phyloP scores from a whole-genome alignment of 371 early-diverging fungal species.

The Nematocida sp. region DNA sequence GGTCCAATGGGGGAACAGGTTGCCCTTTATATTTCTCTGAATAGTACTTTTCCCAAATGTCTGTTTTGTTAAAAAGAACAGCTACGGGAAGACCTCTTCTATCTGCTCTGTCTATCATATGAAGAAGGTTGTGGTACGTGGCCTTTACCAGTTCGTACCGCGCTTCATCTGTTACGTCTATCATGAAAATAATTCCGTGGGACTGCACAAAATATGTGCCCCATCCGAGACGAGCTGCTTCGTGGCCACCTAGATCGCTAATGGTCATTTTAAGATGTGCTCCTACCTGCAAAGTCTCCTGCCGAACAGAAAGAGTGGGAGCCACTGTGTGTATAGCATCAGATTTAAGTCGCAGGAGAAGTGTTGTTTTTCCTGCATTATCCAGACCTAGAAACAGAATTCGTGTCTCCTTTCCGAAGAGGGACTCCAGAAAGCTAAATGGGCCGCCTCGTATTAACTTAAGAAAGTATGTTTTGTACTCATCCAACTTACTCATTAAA shows the following conservation, averaged over 20 bases:
- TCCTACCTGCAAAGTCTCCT: conserved; percentile 64
- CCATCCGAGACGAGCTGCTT: conserved; percentile 65
- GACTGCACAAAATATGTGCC: conserved; percentile 65
- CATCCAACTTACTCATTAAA: conserved; percentile 37
- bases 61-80: conserved; percentile 68
- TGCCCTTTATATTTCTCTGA: conserved; percentile 18
- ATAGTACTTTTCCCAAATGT: conserved; percentile 54
- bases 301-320: conserved; percentile 80
- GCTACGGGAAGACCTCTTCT: conserved; percentile 61
- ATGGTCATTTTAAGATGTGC: conserved; percentile 61
- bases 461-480: conserved; percentile 19
- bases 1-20: conserved; percentile 42
- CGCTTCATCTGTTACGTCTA: conserved; percentile 64
- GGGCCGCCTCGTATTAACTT: conserved; percentile 49
- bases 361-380: conserved; percentile 98
- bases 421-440: conserved; percentile 50
- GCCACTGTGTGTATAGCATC: conserved; percentile 85
- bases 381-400: conserved; percentile 97
- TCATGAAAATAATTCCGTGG: conserved; percentile 67
- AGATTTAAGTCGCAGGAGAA: conserved; percentile 95
- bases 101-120: conserved; percentile 46
- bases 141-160: conserved; percentile 63
- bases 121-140: conserved; percentile 59
- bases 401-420: conserved; percentile 79
- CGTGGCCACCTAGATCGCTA: conserved; percentile 67